These are phyloP conservation scores for Lathyrus sativus DNA, from an alignment of 306 rosid species.

Conservation along the genomic window DNA sequence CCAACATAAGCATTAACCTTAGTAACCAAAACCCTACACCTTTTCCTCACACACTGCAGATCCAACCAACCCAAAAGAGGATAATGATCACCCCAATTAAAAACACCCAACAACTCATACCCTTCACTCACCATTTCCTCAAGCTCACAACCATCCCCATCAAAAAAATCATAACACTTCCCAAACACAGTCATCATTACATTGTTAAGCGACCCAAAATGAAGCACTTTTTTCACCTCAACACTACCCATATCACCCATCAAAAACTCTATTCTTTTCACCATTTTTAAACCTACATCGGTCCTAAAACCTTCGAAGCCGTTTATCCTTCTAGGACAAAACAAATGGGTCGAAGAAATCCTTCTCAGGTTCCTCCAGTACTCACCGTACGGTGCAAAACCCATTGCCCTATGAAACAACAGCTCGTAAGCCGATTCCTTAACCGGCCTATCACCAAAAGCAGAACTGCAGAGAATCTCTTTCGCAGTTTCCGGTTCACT, in stretches of 20 bases:
- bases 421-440: conserved; percentile 82
- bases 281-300: conserved; percentile 48
- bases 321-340: conserved; percentile 52
- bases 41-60: conserved; percentile 67
- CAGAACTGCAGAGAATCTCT: conserved; percentile 61
- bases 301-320: conserved; percentile 44
- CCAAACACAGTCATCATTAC: conserved; percentile 83
- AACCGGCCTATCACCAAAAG: conserved; percentile 71
- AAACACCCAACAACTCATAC: conserved; percentile 70
- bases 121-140: conserved; percentile 71
- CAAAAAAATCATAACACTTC: conserved; percentile 52
- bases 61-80: conserved; percentile 68
- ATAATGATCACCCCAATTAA: conserved; percentile 81
- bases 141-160: conserved; percentile 44
- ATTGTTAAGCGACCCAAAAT: conserved; percentile 63
- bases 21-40: conserved; percentile 53
- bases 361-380: conserved; percentile 83
- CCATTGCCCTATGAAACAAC: conserved; percentile 74
- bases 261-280: conserved; percentile 26
- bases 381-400: conserved; percentile 77
- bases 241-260: conserved; percentile 46
- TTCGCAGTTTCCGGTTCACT: conserved; percentile 68
- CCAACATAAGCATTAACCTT: conserved; percentile 73
- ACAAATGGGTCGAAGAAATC: conserved; percentile 60
- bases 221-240: conserved; percentile 57